Conservation (phyloP, 345 rosid species). For the Murraya paniculata region DNA sequence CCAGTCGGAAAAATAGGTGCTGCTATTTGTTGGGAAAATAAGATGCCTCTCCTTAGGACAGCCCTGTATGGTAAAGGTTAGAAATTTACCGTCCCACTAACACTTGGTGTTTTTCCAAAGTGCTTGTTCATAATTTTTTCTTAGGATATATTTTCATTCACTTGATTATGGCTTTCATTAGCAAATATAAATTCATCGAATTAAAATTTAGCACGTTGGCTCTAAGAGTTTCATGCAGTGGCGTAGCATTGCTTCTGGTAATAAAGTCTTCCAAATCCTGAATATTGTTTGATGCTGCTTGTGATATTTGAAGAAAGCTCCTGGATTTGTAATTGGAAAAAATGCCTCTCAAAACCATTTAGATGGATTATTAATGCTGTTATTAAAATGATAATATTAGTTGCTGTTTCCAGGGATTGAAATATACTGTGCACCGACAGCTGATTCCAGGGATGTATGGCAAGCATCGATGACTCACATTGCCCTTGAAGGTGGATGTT, state of each 20-base stretch:
- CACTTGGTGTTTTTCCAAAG: neutral
- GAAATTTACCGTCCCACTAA: slow-evolving; percentile 3
- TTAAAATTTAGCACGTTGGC: too few relatives aligned
- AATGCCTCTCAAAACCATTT: neutral
- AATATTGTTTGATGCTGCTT: neutral
- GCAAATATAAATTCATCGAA: too few relatives aligned
- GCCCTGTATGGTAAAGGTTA: slow-evolving; percentile 94
- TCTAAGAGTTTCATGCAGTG: neutral
- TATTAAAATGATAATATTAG: too few relatives aligned
- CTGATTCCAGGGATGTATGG: slow-evolving; percentile 81
- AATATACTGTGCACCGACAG: slow-evolving; percentile 96
- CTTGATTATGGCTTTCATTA: neutral
- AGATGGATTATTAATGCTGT: neutral
- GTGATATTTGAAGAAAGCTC: neutral
- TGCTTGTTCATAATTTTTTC: neutral
- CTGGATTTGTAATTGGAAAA: too few relatives aligned
- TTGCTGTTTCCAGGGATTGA: slow-evolving; percentile 53
- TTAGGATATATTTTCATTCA: neutral
- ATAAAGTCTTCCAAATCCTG: neutral
- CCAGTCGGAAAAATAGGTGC: slow-evolving; percentile 86
- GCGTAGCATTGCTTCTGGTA: neutral
- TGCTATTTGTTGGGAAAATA: slow-evolving; percentile 93
- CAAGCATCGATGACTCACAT: slow-evolving; percentile 89
- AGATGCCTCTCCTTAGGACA: slow-evolving; percentile 90
- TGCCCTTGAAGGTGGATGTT: slow-evolving; percentile 97